Evolutionary conservation across 768 basidiomycete genomes (phyloP), one percentile per base, ranked within the genome.

Genomic region (Leccinum rimulosum): DNA sequence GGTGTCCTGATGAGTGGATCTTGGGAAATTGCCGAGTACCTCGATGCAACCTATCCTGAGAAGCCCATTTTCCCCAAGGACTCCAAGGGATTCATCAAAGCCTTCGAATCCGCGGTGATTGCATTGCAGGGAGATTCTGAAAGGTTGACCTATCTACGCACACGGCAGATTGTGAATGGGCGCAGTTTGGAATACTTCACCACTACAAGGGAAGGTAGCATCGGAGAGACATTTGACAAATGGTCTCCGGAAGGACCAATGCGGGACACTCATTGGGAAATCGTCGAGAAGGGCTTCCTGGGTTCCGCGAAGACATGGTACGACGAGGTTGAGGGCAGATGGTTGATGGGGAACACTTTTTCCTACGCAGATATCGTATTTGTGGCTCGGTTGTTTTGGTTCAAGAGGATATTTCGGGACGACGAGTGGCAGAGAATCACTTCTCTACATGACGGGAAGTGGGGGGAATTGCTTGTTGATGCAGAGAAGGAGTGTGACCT

Each of bases 201-300:
- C 19, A 50, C 57, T 19, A 77, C 74, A 5, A 66, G 77, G 35
- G 72, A 75, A 56, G 57, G 15, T 3, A n/a, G 8, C 3, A 69
- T 76, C 50, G 77, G 77, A 6, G 68, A 60, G 47, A 65, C 67
- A 14, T 59, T 84, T 53, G 78, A 80, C 27, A 73, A 79, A 33
- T 60, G 80, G 33, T 68, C 68, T 6, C 76, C 77, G 0, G 70
- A 66, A 48, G 75, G 76, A 5, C 73, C 75, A 11, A 67, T 59
- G 51, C 64, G 73, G 15, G 68, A 68, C 6, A 71, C 53, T 10
- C 70, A 74, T 45, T 76, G 66, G 72, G 50, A 15, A n/a, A 38
- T 28, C 40, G 47, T 66, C 0, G 64, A 74, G 61, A 61, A 64
- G 50, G n/a, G 14, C 9, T 61, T 17, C 6, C 55, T 56, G 50